phyloP scores from a whole-genome alignment of 139 green algal genomes.

The Micractinium sp. region DNA sequence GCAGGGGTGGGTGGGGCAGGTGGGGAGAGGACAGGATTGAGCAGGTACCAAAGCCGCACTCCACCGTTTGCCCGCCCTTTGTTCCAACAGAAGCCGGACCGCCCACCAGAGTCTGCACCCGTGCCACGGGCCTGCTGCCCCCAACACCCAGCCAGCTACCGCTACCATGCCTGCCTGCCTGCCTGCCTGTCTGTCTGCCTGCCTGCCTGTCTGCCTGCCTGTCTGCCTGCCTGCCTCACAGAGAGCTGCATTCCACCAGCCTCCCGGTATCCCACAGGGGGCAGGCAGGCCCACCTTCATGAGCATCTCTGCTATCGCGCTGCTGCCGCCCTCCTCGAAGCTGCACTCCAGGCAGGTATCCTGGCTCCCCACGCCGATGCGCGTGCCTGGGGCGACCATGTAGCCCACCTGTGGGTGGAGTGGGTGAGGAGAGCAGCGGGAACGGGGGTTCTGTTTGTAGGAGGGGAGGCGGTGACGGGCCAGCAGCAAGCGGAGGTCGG shows the following conservation, averaged over 20 bases:
- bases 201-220: too few relatives aligned
- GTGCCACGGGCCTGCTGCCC: background rate
- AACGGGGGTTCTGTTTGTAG: too few relatives aligned
- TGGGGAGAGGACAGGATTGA: too few relatives aligned
- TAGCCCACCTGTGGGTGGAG: constrained; percentile 4
- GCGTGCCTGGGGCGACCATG: constrained; percentile 9
- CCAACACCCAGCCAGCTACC: too few relatives aligned
- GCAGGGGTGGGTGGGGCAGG: background rate
- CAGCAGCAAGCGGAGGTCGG: too few relatives aligned
- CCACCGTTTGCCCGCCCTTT: background rate
- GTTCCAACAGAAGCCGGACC: background rate
- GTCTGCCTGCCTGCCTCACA: background rate
- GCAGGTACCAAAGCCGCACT: background rate
- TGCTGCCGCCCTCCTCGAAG: constrained; percentile 28
- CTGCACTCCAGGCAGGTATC: background rate
- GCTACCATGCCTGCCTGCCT: too few relatives aligned
- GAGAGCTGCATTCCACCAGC: background rate
- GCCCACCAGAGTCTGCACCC: background rate
- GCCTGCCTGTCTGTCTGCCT: too few relatives aligned
- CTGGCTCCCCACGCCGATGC: background rate
- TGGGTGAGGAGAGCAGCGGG: too few relatives aligned
- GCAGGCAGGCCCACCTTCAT: background rate
- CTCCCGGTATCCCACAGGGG: background rate
- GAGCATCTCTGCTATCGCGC: constrained; percentile 10
- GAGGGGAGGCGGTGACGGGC: too few relatives aligned